phyloP scores from a whole-genome alignment of 768 basidiomycete species.

The Pleurotus tuoliensis region DNA sequence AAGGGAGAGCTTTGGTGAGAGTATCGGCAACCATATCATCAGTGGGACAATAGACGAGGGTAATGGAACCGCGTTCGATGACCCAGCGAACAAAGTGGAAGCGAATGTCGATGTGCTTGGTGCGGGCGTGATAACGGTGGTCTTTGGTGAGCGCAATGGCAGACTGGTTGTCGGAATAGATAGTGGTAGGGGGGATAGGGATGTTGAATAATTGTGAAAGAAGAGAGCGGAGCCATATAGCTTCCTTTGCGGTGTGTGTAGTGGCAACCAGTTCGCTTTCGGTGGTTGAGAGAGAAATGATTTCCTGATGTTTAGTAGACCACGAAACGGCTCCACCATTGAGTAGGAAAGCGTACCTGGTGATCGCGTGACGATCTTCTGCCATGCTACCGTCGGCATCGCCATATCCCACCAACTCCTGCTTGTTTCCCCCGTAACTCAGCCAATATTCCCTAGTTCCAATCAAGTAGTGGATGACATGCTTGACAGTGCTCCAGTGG shows the following conservation, averaged over 20 bases:
- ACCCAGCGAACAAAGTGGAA: slow-evolving; percentile 25
- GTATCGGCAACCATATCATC: slow-evolving; percentile 25
- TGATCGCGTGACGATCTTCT: too few species aligned
- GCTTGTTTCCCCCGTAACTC: slow-evolving; percentile 13
- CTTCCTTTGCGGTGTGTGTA: slow-evolving; percentile 16
- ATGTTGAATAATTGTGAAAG: slow-evolving; percentile 14
- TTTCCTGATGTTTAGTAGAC: slow-evolving; percentile 20
- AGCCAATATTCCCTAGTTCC: slow-evolving; percentile 12
- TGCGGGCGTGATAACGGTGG: slow-evolving; percentile 22
- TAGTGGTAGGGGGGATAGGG: slow-evolving; percentile 3
- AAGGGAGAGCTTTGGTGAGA: slow-evolving; percentile 20
- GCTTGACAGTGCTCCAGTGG: slow-evolving; percentile 4
- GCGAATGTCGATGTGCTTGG: slow-evolving; percentile 32
- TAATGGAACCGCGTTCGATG: slow-evolving; percentile 12
- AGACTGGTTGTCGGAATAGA: slow-evolving; percentile 19
- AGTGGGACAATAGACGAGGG: slow-evolving; percentile 13
- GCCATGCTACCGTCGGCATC: too few species aligned
- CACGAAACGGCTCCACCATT: slow-evolving; percentile 25
- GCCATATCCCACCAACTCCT: slow-evolving; percentile 17
- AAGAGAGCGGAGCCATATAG: slow-evolving; percentile 23
- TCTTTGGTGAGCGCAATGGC: slow-evolving; percentile 20
- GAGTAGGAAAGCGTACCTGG: too few species aligned
- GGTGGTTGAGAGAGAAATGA: slow-evolving; percentile 13
- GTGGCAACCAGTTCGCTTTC: slow-evolving; percentile 16
- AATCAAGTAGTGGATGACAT: slow-evolving; percentile 28